Evolutionary conservation across 345 rosid genomes (phyloP).

Genomic region (Gossypium australe): DNA sequence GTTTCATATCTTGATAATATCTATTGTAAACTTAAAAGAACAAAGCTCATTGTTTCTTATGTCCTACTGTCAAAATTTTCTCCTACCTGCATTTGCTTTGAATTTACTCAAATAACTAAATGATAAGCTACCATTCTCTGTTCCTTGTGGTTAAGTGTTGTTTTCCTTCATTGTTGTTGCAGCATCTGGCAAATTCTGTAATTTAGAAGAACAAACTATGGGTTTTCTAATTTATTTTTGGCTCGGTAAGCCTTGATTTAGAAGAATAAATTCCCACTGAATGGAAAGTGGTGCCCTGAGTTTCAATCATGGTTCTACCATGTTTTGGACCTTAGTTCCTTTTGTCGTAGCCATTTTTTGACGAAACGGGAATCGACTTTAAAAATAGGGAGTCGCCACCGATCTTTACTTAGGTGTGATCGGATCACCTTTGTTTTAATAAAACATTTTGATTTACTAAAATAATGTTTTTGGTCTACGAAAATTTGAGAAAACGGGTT

Average conservation of each 20-base stretch:
- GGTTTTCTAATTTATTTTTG: too few relatives aligned
- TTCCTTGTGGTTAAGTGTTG: not conserved
- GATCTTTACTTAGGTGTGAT: too few relatives aligned
- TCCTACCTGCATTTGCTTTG: not conserved
- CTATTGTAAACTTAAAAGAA: not conserved
- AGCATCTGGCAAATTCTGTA: not conserved
- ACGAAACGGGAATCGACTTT: too few relatives aligned
- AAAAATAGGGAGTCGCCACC: too few relatives aligned
- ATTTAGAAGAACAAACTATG: not conserved
- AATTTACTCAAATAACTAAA: not conserved
- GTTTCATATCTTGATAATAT: not conserved
- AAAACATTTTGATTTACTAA: too few relatives aligned
- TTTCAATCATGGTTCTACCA: not conserved
- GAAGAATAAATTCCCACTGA: not conserved
- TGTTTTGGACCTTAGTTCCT: not conserved
- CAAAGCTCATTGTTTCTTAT: not conserved
- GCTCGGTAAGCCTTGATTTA: not conserved
- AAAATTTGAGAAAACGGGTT: too few relatives aligned
- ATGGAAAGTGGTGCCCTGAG: not conserved
- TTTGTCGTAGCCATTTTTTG: too few relatives aligned
- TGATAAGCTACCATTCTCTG: not conserved
- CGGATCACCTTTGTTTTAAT: too few relatives aligned
- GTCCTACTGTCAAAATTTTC: not conserved
- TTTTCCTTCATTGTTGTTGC: not conserved
- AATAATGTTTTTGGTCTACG: too few relatives aligned